Conservation (phyloP, 495 filamentous ascomycete species). For the Geopyxis carbonaria region DNA sequence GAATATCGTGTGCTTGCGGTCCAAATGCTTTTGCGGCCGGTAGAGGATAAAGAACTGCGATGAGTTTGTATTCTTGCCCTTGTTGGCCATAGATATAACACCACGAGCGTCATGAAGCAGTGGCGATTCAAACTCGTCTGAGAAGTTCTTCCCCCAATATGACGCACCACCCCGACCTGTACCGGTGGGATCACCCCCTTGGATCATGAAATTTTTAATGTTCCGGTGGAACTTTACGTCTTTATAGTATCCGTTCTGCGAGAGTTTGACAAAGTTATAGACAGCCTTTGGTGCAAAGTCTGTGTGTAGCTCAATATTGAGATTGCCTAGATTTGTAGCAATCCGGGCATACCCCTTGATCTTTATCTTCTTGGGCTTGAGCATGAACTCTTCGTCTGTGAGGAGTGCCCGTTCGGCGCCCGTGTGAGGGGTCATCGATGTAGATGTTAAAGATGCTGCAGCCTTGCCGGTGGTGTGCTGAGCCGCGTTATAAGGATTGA, state of each 20-base stretch:
- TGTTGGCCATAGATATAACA: constrained; percentile 87
- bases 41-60: constrained; percentile 94
- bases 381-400: constrained; percentile 88
- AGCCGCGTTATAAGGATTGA: constrained; percentile 66
- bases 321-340: constrained; percentile 60
- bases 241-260: constrained; percentile 79
- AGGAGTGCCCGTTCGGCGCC: constrained; percentile 66
- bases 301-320: constrained; percentile 80
- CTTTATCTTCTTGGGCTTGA: constrained; percentile 74
- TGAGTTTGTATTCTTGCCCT: constrained; percentile 92
- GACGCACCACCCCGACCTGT: constrained; percentile 75
- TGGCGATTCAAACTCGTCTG: constrained; percentile 84
- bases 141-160: constrained; percentile 80
- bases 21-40: constrained; percentile 61
- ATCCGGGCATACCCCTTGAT: constrained; percentile 78
- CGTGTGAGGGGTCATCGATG: constrained; percentile 82
- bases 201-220: constrained; percentile 93
- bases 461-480: constrained; percentile 79
- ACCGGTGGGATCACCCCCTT: constrained; percentile 86
- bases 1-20: constrained; percentile 94
- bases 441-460: constrained; percentile 87
- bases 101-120: constrained; percentile 62
- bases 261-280: constrained; percentile 86
- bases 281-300: constrained; percentile 83
- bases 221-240: constrained; percentile 73